Evolutionary conservation across 768 basidiomycete genomes (phyloP), one percentile per base, ranked within the genome.

Genomic region (Termitomyces sp.): DNA sequence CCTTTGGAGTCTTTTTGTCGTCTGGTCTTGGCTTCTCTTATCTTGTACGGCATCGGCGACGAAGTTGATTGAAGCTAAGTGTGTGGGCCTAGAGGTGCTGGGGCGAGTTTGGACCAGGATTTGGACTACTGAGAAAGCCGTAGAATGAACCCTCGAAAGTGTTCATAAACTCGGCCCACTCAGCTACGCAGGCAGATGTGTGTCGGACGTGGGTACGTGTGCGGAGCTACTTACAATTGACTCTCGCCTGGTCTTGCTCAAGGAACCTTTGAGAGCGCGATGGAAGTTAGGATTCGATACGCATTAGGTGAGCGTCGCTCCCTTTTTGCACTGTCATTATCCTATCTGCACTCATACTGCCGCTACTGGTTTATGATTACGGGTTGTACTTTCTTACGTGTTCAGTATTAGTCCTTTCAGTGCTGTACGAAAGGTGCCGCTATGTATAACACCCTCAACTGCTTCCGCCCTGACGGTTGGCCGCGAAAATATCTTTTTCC

Each of bases 201-300:
- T 58, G 57, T 51, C 41, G 57, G 57, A 58, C 57, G 57, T 58
- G 57, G 44, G 57, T 50, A 58, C 57, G 57, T 58, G 57, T 58
- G 57, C 20, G 20, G 57, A 58, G 50, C 41, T 58, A 33, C 20
- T n/a, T 13, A 16, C 49, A 43, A 23, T 53, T 40, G 28, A 53
- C 53, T 54, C 41, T 54, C 40, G 30, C 28, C 40, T 54, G 28
- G 53, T 26, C 14, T 35, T 33, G 43, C 32, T 55, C 7, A 20
- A 43, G 30, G 36, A 52, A 52, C 23, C 16, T 40, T 26, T 53
- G 12, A 12, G 20, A 40, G 26, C 16, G 41, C 26, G 23, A 40
- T 40, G 52, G 52, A 53, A 41, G 53, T 30, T 7, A 10, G 12
- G 28, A n/a, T 54, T 54, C 40, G 28, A 32, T 41, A 30, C 28